Evolutionary conservation across 1,284 basidiomycete genomes (phyloP), one percentile per base, ranked within the genome.

Genomic region (Ceraceosorus guamensis): DNA sequence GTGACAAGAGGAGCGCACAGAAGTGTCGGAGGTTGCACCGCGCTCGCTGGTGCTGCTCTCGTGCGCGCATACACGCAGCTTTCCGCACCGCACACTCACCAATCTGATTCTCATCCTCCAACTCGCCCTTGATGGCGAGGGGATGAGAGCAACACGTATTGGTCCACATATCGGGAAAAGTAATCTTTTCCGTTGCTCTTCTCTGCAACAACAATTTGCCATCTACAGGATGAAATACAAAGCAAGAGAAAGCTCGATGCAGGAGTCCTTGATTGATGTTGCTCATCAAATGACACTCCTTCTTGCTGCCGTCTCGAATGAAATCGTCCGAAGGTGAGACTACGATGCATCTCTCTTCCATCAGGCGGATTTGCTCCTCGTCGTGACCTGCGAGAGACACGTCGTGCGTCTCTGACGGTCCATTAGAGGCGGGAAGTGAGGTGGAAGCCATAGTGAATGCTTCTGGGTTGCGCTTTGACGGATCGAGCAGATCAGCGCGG

Each of bases 61-160:
- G 45, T 14, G 2, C n/a, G 41, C 41, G n/a, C 41, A n/a, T 16
- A 44, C n/a, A 44, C 16, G n/a, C n/a, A 44, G 16, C n/a, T 44
- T 44, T 44, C 16, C n/a, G n/a, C 41, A n/a, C 16, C 18, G 13
- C 18, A 48, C 5, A 59, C 60, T 43, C 51, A 59, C 66, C 68
- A 44, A 85, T 83, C 77, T 95, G 89, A 39, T 85, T 82, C 70
- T 82, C 76, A 48, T 74, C 75, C 39, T 78, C 76, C 56, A 92
- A 88, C 79, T 98, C 95, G 64, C 88, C 85, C 62, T 77, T 77
- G 66, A 80, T 80, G 46, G 79, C 79, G 54, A 99, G 81, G 14
- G 95, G 95, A 75, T 98, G 95, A 34, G 90, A 95, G 80, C 95
- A 98, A 78, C 95, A 99, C 3, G 95, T 98, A 79, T 99, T 99